These are phyloP conservation scores for Anastatica hierochuntica DNA, from an alignment of 345 rosid species.

Conservation along the genomic window DNA sequence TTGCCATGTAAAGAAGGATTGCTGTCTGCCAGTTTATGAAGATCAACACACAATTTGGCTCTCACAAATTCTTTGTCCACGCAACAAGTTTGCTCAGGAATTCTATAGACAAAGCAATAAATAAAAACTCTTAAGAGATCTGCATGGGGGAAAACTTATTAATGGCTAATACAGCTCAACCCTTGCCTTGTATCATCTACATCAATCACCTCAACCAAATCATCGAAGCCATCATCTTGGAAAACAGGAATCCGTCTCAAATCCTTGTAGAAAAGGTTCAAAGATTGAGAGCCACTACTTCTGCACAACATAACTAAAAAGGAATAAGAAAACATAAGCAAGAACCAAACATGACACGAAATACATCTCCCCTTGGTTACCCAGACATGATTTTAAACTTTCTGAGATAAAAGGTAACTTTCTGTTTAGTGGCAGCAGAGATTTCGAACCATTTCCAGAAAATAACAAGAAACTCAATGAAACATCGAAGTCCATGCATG, in stretches of 20 bases:
- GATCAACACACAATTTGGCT: constrained; percentile 21
- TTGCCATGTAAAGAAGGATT: constrained; percentile 22
- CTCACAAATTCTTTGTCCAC: constrained; percentile 16
- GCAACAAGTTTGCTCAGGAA: constrained; percentile 4
- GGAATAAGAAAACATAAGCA: constrained; percentile 12
- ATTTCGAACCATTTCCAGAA: not conserved
- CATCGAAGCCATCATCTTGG: constrained; percentile 37
- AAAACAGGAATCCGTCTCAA: constrained; percentile 39
- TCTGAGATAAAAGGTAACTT: too few relatives aligned
- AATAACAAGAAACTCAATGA: not conserved
- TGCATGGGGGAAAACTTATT: not conserved
- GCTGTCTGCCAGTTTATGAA: constrained; percentile 11
- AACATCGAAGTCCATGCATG: not conserved
- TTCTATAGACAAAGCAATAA: constrained; percentile 8
- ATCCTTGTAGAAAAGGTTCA: constrained; percentile 36
- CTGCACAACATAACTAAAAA: constrained; percentile 23
- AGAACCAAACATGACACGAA: not conserved
- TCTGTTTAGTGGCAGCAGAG: too few relatives aligned
- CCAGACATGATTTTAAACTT: not conserved
- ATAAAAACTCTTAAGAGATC: constrained; percentile 2
- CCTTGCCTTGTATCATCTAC: constrained; percentile 41
- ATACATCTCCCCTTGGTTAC: not conserved
- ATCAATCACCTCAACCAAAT: constrained; percentile 39
- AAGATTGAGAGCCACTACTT: constrained; percentile 38
- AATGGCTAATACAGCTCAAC: not conserved